Percentiles rank a stretch among this genome's conserved stretches.
Conservation (phyloP, 805 yeast species). For the Candida boidinii region DNA sequence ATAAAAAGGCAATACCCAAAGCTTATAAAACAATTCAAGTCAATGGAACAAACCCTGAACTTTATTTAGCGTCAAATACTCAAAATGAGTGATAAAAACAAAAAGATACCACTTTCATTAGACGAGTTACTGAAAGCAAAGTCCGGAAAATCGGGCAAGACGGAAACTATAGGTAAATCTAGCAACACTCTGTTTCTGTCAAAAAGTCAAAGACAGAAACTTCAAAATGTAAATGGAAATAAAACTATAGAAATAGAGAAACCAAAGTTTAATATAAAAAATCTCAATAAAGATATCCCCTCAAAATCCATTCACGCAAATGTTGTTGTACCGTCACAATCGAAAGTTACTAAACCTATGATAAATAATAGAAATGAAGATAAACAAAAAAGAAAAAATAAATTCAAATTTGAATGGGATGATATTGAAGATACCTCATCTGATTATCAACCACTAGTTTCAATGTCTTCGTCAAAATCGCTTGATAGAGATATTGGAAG, state of each 20-base stretch:
- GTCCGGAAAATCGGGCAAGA: conserved; percentile 6
- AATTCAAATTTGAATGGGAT: conserved; percentile 66
- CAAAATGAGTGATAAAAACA: no score
- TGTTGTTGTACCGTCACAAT: no score
- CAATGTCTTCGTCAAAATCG: conserved; percentile 2
- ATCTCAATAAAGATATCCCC: background rate
- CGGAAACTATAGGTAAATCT: conserved; percentile 12
- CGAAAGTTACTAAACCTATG: background rate
- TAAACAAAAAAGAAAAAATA: conserved; percentile 13
- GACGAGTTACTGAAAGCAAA: conserved; percentile 25
- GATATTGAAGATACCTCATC: conserved; percentile 55
- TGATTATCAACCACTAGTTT: conserved; percentile 34
- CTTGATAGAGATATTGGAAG: conserved; percentile 17
- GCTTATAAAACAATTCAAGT: no score
- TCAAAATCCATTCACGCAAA: no score
- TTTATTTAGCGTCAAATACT: no score
- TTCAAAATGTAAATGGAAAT: conserved; percentile 18
- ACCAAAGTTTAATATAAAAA: conserved; percentile 2
- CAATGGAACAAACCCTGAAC: no score
- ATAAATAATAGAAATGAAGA: background rate
- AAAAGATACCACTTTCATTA: conserved; percentile 26
- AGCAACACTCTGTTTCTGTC: conserved; percentile 27
- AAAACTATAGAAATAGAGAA: conserved; percentile 4
- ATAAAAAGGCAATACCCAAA: no score
- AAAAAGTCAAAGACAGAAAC: conserved; percentile 32